Evolutionary conservation across 106 monocot species (phyloP), one percentile per base, ranked within the genome.

Genomic region (Ottelia alismoides): DNA sequence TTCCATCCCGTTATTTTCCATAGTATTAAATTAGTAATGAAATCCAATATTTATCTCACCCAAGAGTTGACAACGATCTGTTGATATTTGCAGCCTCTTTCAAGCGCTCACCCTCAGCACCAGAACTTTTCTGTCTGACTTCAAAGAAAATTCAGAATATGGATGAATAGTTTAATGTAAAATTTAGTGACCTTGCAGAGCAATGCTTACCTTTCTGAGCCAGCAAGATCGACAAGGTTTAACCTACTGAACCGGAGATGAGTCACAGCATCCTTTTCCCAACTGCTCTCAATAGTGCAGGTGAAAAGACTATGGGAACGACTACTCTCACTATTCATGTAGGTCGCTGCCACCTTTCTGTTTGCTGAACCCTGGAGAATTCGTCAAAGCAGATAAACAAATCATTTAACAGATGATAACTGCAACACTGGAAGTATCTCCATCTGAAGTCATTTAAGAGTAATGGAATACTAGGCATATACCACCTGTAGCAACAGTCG

Each of bases 11-110:
- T n/a, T n/a, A n/a, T n/a, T n/a, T n/a, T n/a, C n/a, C n/a, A n/a
- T n/a, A n/a, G n/a, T n/a, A n/a, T n/a, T n/a, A n/a, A n/a, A n/a
- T n/a, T n/a, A n/a, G n/a, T n/a, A n/a, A n/a, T n/a, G n/a, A n/a
- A n/a, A n/a, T n/a, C n/a, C n/a, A n/a, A n/a, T n/a, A n/a, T n/a
- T n/a, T n/a, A n/a, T n/a, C n/a, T n/a, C n/a, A n/a, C 86, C 86
- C 80, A 22, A 86, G 66, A 18, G 86, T 86, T 47, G 86, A 86
- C 22, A 86, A 66, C 14, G 86, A 86, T 86, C 64, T 80, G 48
- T 86, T 86, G 56, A 86, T 86, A 62, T 77, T 81, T 57, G 81
- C 80, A 30, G 86, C 86, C 69, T 86, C 86, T 47, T 81, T 80
- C 31, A 86, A 49, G n/a, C 86, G 71, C 44, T 86, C 86, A 26